phyloP scores from a whole-genome alignment of 2,329 filamentous ascomycete genomes.

The Neospermospora avenae region DNA sequence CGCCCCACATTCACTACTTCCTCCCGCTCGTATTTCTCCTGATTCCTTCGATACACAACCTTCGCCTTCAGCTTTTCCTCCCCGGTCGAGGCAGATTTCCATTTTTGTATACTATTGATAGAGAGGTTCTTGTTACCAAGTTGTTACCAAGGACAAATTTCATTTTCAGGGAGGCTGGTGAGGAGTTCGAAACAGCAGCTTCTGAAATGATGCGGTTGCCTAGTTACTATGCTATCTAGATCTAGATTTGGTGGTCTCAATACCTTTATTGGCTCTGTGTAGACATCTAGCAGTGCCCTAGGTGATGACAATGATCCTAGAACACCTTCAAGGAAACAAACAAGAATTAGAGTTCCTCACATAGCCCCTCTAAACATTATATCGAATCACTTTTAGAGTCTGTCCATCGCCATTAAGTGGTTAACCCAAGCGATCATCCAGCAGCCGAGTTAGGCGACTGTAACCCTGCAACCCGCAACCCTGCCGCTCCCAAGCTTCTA shows the following conservation, averaged over 20 bases:
- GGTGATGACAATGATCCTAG: too few species aligned
- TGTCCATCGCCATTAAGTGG: not conserved
- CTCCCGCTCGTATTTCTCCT: not conserved
- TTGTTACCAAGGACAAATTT: not conserved
- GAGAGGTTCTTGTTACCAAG: not conserved
- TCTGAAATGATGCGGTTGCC: not conserved
- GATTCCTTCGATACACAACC: not conserved
- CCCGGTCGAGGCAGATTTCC: not conserved
- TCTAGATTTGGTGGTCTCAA: too few species aligned
- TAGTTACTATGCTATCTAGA: too few species aligned
- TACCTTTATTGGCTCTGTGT: too few species aligned
- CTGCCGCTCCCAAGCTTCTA: not conserved
- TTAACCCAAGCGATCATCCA: not conserved
- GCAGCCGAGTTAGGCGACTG: not conserved
- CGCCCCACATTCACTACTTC: slow-evolving; percentile 1
- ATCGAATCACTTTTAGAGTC: too few species aligned
- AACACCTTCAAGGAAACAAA: too few species aligned
- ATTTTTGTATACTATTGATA: not conserved
- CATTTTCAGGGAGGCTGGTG: not conserved
- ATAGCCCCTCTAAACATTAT: too few species aligned
- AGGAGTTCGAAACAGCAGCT: not conserved
- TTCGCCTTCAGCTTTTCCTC: not conserved
- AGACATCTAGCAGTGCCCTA: too few species aligned
- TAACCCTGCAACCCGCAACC: too few species aligned
- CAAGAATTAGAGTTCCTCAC: too few species aligned